phyloP scores from a whole-genome alignment of 1,139 yeast genomes.

The Saccharomyces hybrid region DNA sequence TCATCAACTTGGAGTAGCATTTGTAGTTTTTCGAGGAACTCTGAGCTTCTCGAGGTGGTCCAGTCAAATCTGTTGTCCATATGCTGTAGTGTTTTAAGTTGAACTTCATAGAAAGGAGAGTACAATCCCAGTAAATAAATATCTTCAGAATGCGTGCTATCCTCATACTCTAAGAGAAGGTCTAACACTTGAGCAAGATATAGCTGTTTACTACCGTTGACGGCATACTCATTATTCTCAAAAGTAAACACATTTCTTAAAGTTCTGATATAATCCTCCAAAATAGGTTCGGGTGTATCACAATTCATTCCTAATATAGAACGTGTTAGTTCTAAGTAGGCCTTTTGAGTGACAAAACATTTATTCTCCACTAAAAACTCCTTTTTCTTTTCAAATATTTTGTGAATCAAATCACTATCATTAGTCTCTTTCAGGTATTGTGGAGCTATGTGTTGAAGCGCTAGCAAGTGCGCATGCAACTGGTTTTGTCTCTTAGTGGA shows the following conservation, averaged over 20 bases:
- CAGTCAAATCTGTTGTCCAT: conserved; percentile 13
- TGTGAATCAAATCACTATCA: not conserved
- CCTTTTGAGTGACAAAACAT: not conserved
- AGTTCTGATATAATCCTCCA: not conserved
- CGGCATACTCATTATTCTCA: conserved; percentile 10
- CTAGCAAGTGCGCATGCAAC: conserved; percentile 54
- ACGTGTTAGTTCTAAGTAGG: not conserved
- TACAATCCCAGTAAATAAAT: conserved; percentile 32
- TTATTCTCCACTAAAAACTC: not conserved
- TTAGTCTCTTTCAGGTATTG: not conserved
- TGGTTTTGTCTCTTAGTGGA: conserved; percentile 35
- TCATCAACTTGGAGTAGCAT: conserved; percentile 27
- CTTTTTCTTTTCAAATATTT: not conserved
- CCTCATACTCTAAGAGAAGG: conserved; percentile 28
- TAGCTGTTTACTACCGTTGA: conserved; percentile 42
- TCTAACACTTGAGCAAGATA: conserved; percentile 34
- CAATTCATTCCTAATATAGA: not conserved
- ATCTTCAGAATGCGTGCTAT: conserved; percentile 20
- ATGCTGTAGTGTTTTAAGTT: conserved; percentile 37
- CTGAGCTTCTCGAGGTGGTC: conserved; percentile 13
- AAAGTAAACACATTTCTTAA: conserved; percentile 32
- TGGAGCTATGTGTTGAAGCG: conserved; percentile 32
- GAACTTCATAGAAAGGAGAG: conserved; percentile 45
- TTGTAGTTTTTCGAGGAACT: conserved; percentile 24
- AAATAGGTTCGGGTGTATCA: not conserved